Conservation (phyloP, 257 asterid genomes). For the Solanum ossicruentum region DNA sequence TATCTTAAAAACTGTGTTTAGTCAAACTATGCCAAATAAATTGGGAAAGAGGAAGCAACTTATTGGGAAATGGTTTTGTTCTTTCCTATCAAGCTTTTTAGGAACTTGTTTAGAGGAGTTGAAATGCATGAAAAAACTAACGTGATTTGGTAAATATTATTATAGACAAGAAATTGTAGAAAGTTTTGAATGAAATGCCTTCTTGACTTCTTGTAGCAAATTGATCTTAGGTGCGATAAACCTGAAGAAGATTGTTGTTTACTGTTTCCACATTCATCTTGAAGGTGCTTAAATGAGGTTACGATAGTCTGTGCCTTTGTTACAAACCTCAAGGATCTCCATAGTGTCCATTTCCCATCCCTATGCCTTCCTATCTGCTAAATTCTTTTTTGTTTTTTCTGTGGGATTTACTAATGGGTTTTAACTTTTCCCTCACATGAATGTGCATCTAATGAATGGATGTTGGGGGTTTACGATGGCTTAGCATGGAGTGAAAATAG, state of each 20-base stretch:
- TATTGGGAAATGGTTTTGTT: background rate
- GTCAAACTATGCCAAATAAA: background rate
- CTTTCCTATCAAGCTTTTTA: background rate
- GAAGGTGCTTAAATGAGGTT: background rate
- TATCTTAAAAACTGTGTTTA: background rate
- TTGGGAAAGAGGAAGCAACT: background rate
- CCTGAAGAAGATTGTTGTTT: background rate
- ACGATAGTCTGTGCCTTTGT: background rate
- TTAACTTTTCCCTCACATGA: background rate
- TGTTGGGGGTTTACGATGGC: background rate
- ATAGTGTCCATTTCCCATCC: background rate
- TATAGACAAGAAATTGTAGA: background rate
- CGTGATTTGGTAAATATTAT: background rate
- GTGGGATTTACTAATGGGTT: background rate
- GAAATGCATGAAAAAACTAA: background rate
- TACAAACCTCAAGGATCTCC: background rate
- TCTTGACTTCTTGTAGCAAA: background rate
- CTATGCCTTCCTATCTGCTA: background rate
- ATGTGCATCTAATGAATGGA: background rate
- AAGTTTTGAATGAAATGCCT: background rate
- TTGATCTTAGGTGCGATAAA: background rate
- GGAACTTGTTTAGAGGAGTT: background rate
- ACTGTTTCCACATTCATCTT: background rate
- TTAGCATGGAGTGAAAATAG: background rate
- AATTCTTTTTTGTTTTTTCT: background rate